Conservation (phyloP, 2,329 filamentous ascomycete genomes). For the Penicillium sp. region DNA sequence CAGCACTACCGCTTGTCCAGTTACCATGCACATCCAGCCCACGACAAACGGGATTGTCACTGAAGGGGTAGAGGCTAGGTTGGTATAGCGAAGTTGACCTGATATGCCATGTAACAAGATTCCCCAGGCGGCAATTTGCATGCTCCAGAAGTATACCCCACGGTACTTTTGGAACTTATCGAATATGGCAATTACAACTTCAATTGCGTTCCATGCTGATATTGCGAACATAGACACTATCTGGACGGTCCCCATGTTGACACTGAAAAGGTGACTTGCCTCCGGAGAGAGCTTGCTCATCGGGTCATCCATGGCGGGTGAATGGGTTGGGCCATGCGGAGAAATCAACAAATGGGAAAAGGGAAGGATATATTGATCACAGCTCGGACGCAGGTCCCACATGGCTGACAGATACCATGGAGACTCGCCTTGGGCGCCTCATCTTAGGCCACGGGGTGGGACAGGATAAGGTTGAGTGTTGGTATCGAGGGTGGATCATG, state of each 20-base stretch:
- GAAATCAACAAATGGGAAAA: background rate
- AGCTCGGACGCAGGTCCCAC: background rate
- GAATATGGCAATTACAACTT: constrained; percentile 45
- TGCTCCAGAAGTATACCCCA: constrained; percentile 51
- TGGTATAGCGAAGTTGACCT: constrained; percentile 18
- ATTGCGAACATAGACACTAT: constrained; percentile 5
- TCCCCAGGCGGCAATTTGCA: constrained; percentile 38
- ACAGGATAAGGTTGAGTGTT: constrained; percentile 3
- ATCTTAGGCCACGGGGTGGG: background rate
- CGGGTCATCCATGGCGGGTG: constrained; percentile 7
- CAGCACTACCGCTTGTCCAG: constrained; percentile 44
- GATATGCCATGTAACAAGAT: constrained; percentile 38
- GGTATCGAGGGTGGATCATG: background rate
- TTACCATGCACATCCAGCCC: constrained; percentile 41
- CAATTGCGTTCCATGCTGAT: constrained; percentile 42
- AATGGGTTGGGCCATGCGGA: background rate
- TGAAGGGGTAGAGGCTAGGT: background rate
- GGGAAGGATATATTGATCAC: background rate
- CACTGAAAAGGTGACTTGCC: background rate
- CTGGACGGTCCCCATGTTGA: background rate
- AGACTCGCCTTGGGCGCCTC: background rate
- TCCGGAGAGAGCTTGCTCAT: constrained; percentile 4
- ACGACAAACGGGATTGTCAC: constrained; percentile 17
- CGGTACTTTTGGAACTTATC: constrained; percentile 43
- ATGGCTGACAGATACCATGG: background rate